Percentiles rank a stretch among this genome's conserved stretches.
phyloP scores from a whole-genome alignment of 768 basidiomycete species.

The Boletus edulis region DNA sequence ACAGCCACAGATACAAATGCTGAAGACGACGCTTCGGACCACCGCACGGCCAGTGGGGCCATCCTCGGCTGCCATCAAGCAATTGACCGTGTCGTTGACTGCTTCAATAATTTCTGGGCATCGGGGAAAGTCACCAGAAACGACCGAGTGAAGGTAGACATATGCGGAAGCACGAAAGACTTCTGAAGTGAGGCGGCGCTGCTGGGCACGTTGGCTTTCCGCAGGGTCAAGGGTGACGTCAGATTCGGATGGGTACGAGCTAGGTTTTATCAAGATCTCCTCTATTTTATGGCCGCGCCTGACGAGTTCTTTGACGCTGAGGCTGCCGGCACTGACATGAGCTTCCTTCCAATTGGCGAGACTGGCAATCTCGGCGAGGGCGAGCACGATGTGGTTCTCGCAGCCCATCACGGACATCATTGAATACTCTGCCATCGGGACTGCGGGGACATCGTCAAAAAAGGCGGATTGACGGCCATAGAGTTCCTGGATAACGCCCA shows the following conservation, averaged over 20 bases:
- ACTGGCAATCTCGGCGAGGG: conserved; percentile 68
- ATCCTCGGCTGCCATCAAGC: conserved; percentile 40
- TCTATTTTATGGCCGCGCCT: conserved; percentile 53
- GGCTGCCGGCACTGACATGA: conserved; percentile 37
- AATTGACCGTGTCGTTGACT: conserved; percentile 52
- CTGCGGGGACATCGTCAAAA: conserved; percentile 37
- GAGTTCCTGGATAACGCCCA: conserved; percentile 52
- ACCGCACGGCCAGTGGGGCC: conserved; percentile 48
- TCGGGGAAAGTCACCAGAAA: conserved; percentile 69
- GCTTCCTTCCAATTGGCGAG: conserved; percentile 65
- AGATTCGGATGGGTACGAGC: neutral
- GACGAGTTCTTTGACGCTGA: conserved; percentile 64
- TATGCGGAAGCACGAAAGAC: conserved; percentile 74
- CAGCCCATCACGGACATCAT: conserved; percentile 88
- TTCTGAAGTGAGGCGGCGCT: conserved; percentile 46
- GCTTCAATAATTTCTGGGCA: conserved; percentile 59
- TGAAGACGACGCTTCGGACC: conserved; percentile 76
- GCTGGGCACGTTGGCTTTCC: conserved; percentile 26
- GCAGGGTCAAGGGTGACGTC: conserved; percentile 1
- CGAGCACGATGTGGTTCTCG: conserved; percentile 75
- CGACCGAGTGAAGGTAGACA: conserved; percentile 73
- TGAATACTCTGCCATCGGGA: conserved; percentile 44
- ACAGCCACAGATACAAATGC: conserved; percentile 70
- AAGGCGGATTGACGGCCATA: conserved; percentile 36
- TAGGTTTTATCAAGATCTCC: conserved; percentile 24